These are phyloP conservation scores for Pseudogymnoascus sp. DNA, from an alignment of 2,329 filamentous ascomycete genomes.

Conservation along the genomic window DNA sequence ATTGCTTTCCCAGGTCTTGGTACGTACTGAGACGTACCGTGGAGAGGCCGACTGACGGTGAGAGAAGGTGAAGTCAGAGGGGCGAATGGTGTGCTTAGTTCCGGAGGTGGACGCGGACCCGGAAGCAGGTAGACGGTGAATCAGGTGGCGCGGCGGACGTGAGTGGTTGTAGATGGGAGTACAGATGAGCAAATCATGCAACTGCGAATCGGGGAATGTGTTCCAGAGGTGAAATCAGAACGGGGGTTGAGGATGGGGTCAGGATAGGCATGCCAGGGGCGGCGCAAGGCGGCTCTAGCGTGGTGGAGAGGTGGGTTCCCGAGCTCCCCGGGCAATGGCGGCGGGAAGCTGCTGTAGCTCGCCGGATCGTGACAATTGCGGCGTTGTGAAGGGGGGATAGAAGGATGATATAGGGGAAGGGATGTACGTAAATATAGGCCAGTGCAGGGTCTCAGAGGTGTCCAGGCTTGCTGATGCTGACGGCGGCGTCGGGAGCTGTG, in stretches of 20 bases:
- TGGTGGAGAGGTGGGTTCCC: background rate
- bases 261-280: constrained; percentile 3
- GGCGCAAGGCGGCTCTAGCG: background rate
- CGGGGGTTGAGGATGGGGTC: background rate
- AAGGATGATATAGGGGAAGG: background rate
- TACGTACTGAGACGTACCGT: background rate
- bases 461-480: background rate
- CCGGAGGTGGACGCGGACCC: background rate
- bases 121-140: background rate
- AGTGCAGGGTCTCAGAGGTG: background rate
- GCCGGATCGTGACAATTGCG: background rate
- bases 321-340: background rate
- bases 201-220: background rate
- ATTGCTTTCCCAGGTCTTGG: background rate
- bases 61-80: background rate
- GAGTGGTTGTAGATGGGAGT: background rate
- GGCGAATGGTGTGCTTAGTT: background rate
- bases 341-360: background rate
- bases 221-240: background rate
- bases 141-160: background rate
- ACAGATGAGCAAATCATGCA: background rate
- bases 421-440: background rate
- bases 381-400: background rate
- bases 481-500: background rate
- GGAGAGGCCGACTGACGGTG: background rate